These are phyloP conservation scores for Simplicillium sp. DNA, from an alignment of 2,329 filamentous ascomycete genomes.

Conservation along the genomic window DNA sequence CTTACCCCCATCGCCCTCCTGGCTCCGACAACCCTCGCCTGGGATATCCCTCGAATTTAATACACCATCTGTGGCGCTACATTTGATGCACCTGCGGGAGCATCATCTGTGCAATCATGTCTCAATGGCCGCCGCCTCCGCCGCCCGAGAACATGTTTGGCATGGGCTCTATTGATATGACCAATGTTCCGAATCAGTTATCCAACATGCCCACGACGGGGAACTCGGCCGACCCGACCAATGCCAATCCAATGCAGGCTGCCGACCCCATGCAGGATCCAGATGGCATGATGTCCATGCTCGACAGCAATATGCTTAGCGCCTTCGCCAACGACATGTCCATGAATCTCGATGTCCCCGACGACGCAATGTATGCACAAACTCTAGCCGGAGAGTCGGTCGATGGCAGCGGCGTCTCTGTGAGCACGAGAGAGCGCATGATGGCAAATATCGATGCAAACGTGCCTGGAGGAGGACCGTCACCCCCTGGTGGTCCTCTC, in stretches of 20 bases:
- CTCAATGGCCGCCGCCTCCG: constrained; percentile 23
- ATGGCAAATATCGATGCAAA: constrained; percentile 9
- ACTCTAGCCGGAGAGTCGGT: constrained; percentile 7
- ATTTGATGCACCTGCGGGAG: too few species aligned
- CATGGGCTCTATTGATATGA: constrained; percentile 14
- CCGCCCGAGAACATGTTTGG: constrained; percentile 24
- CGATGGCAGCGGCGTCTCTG: constrained; percentile 1
- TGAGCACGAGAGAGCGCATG: too few species aligned
- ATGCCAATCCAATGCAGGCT: constrained; percentile 6
- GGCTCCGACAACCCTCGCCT: too few species aligned
- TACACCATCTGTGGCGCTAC: too few species aligned
- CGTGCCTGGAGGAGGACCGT: constrained; percentile 30
- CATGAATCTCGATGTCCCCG: constrained; percentile 31
- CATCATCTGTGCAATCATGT: constrained; percentile 17
- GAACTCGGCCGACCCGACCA: too few species aligned
- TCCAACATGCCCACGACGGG: too few species aligned
- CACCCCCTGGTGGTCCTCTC: constrained; percentile 27
- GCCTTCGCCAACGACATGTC: constrained; percentile 25
- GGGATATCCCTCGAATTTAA: too few species aligned
- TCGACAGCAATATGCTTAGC: constrained; percentile 22
- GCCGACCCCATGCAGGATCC: constrained; percentile 3
- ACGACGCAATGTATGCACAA: constrained; percentile 14
- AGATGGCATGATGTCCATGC: constrained; percentile 5
- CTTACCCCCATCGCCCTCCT: too few species aligned
- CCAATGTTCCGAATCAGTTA: too few species aligned